A percentile compares a stretch with the other conserved stretches of the same genome.
These are phyloP conservation scores for Psophocarpus tetragonolobus DNA, from an alignment of 306 rosid species.

Conservation along the genomic window DNA sequence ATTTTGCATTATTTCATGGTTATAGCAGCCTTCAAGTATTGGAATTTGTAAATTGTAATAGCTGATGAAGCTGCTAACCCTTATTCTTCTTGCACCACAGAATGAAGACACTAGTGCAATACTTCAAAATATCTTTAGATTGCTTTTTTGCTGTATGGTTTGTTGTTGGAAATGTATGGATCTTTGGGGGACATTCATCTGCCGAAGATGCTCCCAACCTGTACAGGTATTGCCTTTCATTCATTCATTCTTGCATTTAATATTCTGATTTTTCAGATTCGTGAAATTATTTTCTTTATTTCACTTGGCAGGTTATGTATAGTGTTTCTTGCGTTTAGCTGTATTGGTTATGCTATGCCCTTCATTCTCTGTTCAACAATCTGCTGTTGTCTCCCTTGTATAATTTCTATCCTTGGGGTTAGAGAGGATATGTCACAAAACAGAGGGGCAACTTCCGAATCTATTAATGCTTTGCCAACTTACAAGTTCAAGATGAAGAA, in stretches of 20 bases:
- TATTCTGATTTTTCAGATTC: conserved; percentile 21
- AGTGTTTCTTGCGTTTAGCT: conserved; percentile 92
- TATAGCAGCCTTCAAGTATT: conserved; percentile 9
- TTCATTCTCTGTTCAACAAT: conserved; percentile 96
- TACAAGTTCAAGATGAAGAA: conserved; percentile 90
- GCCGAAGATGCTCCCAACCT: conserved; percentile 76
- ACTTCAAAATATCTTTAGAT: conserved; percentile 90
- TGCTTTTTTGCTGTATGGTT: conserved; percentile 99
- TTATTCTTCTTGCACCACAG: conserved; percentile 49
- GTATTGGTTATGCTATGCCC: conserved; percentile 98
- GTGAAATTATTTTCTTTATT: conserved; percentile 30
- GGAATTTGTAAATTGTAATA: conserved; percentile 26
- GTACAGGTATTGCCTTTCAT: conserved; percentile 69
- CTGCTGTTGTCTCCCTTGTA: conserved; percentile 97
- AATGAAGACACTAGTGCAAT: conserved; percentile 74
- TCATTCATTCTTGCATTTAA: conserved; percentile 12
- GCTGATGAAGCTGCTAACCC: conserved; percentile 32
- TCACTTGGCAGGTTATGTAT: conserved; percentile 81
- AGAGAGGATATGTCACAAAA: conserved; percentile 83
- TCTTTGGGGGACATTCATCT: conserved; percentile 91
- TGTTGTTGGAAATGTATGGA: conserved; percentile 98
- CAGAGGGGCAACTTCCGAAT: conserved; percentile 90
- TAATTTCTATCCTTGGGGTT: conserved; percentile 92
- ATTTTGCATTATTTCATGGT: not conserved
- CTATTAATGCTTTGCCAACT: conserved; percentile 81